Evolutionary conservation across 768 basidiomycete genomes (phyloP).

Genomic region (Termitomyces sp.): DNA sequence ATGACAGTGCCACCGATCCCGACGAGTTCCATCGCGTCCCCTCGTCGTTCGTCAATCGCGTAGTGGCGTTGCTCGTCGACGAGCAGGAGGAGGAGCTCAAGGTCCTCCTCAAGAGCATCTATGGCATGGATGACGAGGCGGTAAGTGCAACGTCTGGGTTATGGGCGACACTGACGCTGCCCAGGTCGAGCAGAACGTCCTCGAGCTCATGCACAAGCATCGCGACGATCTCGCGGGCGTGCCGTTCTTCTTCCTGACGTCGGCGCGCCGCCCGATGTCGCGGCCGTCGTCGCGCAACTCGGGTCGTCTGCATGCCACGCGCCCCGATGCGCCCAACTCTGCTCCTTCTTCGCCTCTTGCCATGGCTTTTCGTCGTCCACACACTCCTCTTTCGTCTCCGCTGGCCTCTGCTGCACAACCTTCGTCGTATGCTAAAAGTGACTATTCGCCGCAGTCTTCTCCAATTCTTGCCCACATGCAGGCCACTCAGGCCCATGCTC

Average conservation of each 20-base stretch:
- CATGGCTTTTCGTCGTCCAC: constrained; percentile 71
- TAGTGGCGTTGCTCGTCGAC: constrained; percentile 68
- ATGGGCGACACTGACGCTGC: constrained; percentile 13
- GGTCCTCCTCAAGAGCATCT: constrained; percentile 62
- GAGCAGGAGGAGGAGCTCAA: constrained; percentile 91
- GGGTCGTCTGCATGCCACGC: constrained; percentile 50
- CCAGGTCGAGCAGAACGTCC: constrained; percentile 82
- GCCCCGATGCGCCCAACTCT: constrained; percentile 75
- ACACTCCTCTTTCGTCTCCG: constrained; percentile 76
- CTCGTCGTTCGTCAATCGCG: constrained; percentile 60
- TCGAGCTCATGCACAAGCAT: constrained; percentile 96
- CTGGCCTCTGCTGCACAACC: constrained; percentile 50
- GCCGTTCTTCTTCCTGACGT: constrained; percentile 80
- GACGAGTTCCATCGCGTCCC: constrained; percentile 53
- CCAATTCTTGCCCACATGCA: constrained; percentile 60
- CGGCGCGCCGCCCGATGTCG: constrained; percentile 73
- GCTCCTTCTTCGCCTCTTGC: constrained; percentile 77
- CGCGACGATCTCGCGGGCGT: constrained; percentile 81
- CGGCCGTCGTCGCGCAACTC: constrained; percentile 79
- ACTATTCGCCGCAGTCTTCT: constrained; percentile 63
- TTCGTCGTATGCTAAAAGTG: constrained; percentile 50
- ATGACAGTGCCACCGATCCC: constrained; percentile 53
- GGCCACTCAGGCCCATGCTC: constrained; percentile 50
- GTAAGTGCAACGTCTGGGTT: constrained; percentile 37
- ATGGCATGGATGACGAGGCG: constrained; percentile 65